Percentiles rank a stretch among this genome's conserved stretches.
These are phyloP conservation scores for Nakazawaea laoshanensis DNA, from an alignment of 805 yeast genomes.

Conservation along the genomic window DNA sequence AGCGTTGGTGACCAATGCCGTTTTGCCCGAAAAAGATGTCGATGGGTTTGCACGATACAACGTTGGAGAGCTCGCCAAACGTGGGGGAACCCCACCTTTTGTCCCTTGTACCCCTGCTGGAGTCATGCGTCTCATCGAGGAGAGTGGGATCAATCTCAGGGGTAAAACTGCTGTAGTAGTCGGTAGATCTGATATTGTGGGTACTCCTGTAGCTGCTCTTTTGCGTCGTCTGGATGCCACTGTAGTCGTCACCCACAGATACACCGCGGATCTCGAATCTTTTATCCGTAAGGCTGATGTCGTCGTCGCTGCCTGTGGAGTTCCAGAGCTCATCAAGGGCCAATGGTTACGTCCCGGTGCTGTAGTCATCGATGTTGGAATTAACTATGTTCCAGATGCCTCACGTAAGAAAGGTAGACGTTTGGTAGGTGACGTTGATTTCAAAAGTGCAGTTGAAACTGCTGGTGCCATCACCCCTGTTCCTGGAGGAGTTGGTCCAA, in stretches of 20 bases:
- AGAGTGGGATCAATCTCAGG: slow-evolving; percentile 55
- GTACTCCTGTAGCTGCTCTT: slow-evolving; percentile 84
- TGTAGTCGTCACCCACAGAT: slow-evolving; percentile 80
- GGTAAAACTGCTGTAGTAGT: slow-evolving; percentile 87
- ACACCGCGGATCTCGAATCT: slow-evolving; percentile 51
- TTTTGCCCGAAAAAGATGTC: slow-evolving; percentile 79
- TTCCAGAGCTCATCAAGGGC: slow-evolving; percentile 75
- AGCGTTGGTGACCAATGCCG: slow-evolving; percentile 70
- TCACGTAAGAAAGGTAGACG: slow-evolving; percentile 69
- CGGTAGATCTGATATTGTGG: slow-evolving; percentile 95
- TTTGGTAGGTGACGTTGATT: slow-evolving; percentile 95
- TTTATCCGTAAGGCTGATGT: slow-evolving; percentile 68
- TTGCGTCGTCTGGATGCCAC: slow-evolving; percentile 77
- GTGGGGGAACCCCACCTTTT: slow-evolving; percentile 75
- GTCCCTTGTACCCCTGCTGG: slow-evolving; percentile 97
- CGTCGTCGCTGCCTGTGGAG: slow-evolving; percentile 87
- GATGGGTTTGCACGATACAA: slow-evolving; percentile 91
- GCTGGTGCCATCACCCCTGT: slow-evolving; percentile 86
- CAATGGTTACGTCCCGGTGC: slow-evolving; percentile 84
- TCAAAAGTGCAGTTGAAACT: slow-evolving; percentile 47
- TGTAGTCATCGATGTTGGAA: slow-evolving; percentile 91
- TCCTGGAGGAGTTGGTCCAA: slow-evolving; percentile 99
- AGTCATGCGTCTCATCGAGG: slow-evolving; percentile 68
- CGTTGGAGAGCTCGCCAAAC: slow-evolving; percentile 83
- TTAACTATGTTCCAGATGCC: slow-evolving; percentile 75